Conservation (phyloP, 192 early-diverging fungal species). For the Backusella sp. region DNA sequence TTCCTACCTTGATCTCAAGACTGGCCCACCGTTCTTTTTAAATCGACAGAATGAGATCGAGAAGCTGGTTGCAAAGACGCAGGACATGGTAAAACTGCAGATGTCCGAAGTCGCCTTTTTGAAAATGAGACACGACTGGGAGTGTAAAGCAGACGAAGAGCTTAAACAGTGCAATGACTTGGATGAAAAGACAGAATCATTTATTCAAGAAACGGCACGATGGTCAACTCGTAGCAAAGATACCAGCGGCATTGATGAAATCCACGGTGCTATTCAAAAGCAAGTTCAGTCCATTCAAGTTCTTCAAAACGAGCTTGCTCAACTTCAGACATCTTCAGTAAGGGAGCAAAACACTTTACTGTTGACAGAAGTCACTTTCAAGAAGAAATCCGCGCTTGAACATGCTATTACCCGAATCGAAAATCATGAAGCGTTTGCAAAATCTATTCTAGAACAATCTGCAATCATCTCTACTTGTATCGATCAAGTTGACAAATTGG, state of each 20-base stretch:
- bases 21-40: background rate
- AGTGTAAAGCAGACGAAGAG: background rate
- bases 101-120: background rate
- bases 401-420: background rate
- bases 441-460: slow-evolving; percentile 15
- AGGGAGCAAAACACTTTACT: background rate
- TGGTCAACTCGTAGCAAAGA: background rate
- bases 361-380: background rate
- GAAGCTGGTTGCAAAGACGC: background rate
- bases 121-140: background rate
- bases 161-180: background rate
- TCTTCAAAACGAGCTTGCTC: background rate
- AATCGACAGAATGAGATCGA: slow-evolving; percentile 7
- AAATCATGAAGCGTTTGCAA: slow-evolving; percentile 8
- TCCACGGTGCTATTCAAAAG: background rate
- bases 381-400: background rate
- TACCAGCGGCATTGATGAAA: background rate
- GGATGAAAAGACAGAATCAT: background rate
- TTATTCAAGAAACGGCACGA: background rate
- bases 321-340: background rate
- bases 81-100: background rate
- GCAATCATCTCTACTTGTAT: slow-evolving; percentile 1
- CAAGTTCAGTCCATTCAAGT: background rate
- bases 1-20: background rate
- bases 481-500: background rate